Base-by-base conservation (phyloP, 441 rosid genomes). In the Gossypium trilobum region DNA sequence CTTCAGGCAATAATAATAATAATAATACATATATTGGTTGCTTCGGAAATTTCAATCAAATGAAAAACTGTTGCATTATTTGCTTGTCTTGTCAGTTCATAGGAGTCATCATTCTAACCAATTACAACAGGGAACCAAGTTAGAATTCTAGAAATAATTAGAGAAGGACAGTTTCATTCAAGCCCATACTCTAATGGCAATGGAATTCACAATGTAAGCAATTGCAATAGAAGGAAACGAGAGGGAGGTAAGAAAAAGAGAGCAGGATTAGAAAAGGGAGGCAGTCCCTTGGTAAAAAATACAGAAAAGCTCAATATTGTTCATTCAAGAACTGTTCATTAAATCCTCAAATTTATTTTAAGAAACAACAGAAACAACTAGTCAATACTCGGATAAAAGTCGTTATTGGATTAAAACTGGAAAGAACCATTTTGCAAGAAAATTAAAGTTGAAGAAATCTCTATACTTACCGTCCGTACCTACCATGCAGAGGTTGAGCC, bases 21-120 rank as follows among this genome's bases (percentile, higher is more conserved):
- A 39, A 39, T 39, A 39, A 39, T 39, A 39, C 11, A 39, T 39
- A 83, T 89, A 36, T 9, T 4, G 27, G 14, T 62, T 19, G 27
- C 8, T 62, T 61, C n/a, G 33, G 10, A 61, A 13, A 31, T 14
- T n/a, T 39, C 44, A 39, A 39, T 8, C 44, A 60, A 14, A 31
- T 16, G 59, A 19, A 20, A 70, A 55, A 11, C 36, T 25, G 17
- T 39, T 22, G 56, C 19, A 13, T 46, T 46, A 39, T 39, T 39
- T 64, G 51, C 17, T 10, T 64, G 1, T 4, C 23, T 2, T 19
- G 16, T 19, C 50, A 39, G 17, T 20, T 39, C 44, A 39, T 29
- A 39, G 22, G 46, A 10, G 7, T 64, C 39, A 46, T 33, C 36
- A 66, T 20, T 46, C 54, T 22, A 66, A 46, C 70, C 13, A 23